Evolutionary conservation across 805 yeast genomes (phyloP).

Genomic region (Candida maesae): DNA sequence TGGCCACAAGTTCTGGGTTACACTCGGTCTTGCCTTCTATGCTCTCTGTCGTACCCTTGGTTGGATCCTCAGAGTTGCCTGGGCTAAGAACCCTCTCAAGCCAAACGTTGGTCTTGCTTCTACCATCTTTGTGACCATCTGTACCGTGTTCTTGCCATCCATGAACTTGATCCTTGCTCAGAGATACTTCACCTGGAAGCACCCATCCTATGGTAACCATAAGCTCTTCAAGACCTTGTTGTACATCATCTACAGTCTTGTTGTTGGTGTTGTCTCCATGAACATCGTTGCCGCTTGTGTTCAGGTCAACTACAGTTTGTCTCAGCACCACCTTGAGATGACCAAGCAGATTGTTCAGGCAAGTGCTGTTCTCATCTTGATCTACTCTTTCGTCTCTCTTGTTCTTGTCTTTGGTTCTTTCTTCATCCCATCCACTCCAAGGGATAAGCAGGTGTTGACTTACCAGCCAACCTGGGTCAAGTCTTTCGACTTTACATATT

Average conservation of each 20-base stretch:
- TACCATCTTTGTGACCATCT: constrained; percentile 52
- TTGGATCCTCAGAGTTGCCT: constrained; percentile 51
- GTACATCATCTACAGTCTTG: constrained; percentile 49
- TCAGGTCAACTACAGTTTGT: constrained; percentile 54
- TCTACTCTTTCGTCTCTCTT: constrained; percentile 56
- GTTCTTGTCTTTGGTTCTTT: constrained; percentile 49
- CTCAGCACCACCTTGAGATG: constrained; percentile 41
- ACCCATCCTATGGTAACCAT: constrained; percentile 62
- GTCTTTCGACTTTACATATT: constrained; percentile 57
- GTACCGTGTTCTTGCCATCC: constrained; percentile 56
- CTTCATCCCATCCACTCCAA: constrained; percentile 49
- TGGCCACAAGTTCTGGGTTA: constrained; percentile 57
- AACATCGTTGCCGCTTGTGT: constrained; percentile 60
- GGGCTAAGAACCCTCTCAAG: constrained; percentile 48
- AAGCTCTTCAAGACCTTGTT: constrained; percentile 45
- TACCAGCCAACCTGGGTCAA: constrained; percentile 79
- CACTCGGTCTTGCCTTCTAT: constrained; percentile 52
- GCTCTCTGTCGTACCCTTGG: constrained; percentile 54
- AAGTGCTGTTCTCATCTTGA: constrained; percentile 41
- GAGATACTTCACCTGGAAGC: constrained; percentile 73
- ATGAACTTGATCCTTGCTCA: constrained; percentile 65
- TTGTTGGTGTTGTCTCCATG: constrained; percentile 55
- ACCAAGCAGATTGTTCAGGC: constrained; percentile 55
- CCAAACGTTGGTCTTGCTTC: constrained; percentile 51
- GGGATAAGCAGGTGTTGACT: constrained; percentile 48